These are phyloP conservation scores for Leccinum imitatum DNA, from an alignment of 768 basidiomycete species.

Conservation along the genomic window DNA sequence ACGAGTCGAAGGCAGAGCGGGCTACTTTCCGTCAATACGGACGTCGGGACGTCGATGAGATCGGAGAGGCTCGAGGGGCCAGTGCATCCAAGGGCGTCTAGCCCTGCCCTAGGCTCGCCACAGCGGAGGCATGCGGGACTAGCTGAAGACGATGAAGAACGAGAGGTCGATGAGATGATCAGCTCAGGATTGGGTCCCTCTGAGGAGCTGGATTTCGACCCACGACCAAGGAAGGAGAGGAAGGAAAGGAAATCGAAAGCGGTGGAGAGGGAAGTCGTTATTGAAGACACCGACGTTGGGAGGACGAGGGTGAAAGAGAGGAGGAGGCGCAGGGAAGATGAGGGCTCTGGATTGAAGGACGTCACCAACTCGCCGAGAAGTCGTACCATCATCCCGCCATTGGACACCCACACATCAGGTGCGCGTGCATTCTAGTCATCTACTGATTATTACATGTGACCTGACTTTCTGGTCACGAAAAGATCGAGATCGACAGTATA, in stretches of 20 bases:
- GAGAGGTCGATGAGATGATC: conserved; percentile 33
- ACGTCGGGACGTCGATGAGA: conserved; percentile 29
- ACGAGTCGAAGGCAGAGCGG: conserved; percentile 46
- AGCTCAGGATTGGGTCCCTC: conserved; percentile 10
- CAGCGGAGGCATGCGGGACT: conserved; percentile 52
- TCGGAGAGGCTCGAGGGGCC: conserved; percentile 32
- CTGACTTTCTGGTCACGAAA: conserved; percentile 16
- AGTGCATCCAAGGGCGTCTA: conserved; percentile 54
- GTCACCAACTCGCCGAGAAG: conserved; percentile 57
- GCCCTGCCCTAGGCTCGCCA: conserved; percentile 69
- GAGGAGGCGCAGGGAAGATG: conserved; percentile 40
- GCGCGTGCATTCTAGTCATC: conserved; percentile 11
- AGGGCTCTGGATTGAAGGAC: conserved; percentile 50
- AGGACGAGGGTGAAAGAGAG: conserved; percentile 37
- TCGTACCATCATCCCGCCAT: conserved; percentile 34
- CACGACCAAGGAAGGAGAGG: conserved; percentile 46
- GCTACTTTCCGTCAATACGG: conserved; percentile 45
- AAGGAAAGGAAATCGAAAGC: conserved; percentile 29
- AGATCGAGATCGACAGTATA: conserved; percentile 39
- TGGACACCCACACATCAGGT: conserved; percentile 41
- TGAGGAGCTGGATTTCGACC: conserved; percentile 19
- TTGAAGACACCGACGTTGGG: conserved; percentile 26
- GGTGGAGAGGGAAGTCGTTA: conserved; percentile 18
- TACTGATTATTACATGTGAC: conserved; percentile 5
- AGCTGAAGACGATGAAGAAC: conserved; percentile 59